A percentile compares a stretch with the other conserved stretches of the same genome.
Evolutionary conservation across 2,329 filamentous ascomycete species (phyloP).

Genomic region (Cladophialophora bantiana): DNA sequence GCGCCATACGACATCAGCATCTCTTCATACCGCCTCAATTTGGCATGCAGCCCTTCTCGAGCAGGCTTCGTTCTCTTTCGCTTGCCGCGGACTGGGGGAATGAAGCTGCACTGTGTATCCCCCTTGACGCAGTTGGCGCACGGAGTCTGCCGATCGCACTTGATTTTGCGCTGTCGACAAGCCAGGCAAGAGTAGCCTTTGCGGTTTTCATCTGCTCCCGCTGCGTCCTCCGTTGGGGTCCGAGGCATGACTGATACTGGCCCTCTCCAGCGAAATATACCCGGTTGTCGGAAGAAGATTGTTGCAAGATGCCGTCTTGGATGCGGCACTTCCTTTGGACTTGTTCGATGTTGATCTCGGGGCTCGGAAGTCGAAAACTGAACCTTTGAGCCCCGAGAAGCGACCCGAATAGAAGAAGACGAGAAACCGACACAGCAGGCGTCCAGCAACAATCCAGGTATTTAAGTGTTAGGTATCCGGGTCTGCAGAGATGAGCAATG

Average conservation of each 20-base stretch:
- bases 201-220: not conserved
- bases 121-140: conserved; percentile 44
- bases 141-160: conserved; percentile 1
- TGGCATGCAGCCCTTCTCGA: not conserved
- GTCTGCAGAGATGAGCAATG: not conserved
- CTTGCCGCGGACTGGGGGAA: not conserved
- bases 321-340: not conserved
- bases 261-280: too few species aligned
- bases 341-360: not conserved
- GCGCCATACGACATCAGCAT: not conserved
- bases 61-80: conserved; percentile 1
- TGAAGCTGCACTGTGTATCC: not conserved
- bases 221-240: not conserved
- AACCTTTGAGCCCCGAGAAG: not conserved
- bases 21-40: not conserved
- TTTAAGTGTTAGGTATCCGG: not conserved
- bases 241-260: not conserved
- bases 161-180: conserved; percentile 4
- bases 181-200: not conserved
- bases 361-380: not conserved
- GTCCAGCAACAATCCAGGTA: not conserved
- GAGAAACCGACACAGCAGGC: not conserved
- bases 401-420: not conserved
- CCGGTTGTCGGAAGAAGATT: not conserved
- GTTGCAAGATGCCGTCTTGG: not conserved